These are phyloP conservation scores for Boletus sp. DNA, from an alignment of 768 basidiomycete genomes.

Conservation along the genomic window DNA sequence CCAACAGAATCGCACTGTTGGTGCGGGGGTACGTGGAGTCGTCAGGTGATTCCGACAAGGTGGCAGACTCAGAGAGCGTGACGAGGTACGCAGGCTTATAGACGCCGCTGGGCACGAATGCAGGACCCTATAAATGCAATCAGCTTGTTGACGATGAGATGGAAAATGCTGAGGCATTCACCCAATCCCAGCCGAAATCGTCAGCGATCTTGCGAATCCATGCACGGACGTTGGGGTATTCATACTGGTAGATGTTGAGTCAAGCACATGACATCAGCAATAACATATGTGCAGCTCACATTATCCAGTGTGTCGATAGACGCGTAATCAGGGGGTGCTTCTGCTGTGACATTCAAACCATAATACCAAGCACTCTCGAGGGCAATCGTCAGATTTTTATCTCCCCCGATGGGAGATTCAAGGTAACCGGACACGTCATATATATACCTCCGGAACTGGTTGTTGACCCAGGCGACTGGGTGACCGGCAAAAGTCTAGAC, in stretches of 20 bases:
- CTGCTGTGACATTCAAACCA: constrained; percentile 51
- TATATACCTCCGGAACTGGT: constrained; percentile 54
- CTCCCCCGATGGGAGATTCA: constrained; percentile 9
- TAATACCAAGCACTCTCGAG: constrained; percentile 33
- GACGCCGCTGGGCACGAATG: constrained; percentile 55
- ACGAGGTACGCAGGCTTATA: constrained; percentile 41
- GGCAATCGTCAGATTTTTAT: constrained; percentile 47
- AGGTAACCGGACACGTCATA: constrained; percentile 43
- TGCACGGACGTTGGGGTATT: constrained; percentile 47
- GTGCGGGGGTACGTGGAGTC: constrained; percentile 23
- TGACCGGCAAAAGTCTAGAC: constrained; percentile 48
- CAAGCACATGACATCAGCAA: not conserved
- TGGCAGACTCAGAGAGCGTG: constrained; percentile 24
- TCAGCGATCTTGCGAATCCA: constrained; percentile 51
- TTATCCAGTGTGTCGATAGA: constrained; percentile 33
- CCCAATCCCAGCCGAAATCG: constrained; percentile 67
- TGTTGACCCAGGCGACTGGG: constrained; percentile 58
- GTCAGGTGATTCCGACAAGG: constrained; percentile 22
- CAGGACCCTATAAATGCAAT: constrained; percentile 44
- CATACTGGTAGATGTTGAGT: constrained; percentile 37
- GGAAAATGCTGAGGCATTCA: constrained; percentile 17
- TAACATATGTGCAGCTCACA: constrained; percentile 24
- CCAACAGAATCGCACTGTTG: constrained; percentile 42
- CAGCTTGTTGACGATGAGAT: not conserved
- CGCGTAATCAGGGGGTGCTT: constrained; percentile 42